These are phyloP conservation scores for Artomyces pyxidatus DNA, from an alignment of 768 basidiomycete species.

Conservation along the genomic window DNA sequence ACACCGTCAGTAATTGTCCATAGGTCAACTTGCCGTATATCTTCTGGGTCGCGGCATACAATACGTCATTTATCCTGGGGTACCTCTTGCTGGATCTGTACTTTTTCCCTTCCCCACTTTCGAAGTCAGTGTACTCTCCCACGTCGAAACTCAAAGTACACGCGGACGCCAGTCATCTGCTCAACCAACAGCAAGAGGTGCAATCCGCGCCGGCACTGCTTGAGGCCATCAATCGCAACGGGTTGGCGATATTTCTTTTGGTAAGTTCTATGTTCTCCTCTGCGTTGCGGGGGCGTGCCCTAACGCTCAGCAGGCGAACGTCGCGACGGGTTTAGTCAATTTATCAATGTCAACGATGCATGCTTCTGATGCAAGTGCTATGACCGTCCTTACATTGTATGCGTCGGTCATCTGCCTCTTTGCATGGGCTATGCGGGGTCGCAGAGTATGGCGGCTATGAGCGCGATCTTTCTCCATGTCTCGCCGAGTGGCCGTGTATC, in stretches of 20 bases:
- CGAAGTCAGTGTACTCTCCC: conserved; percentile 26
- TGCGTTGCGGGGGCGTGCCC: neutral
- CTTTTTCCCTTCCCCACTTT: conserved; percentile 46
- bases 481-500: too few species aligned
- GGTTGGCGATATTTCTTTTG: conserved; percentile 69
- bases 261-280: conserved; percentile 36
- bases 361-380: conserved; percentile 41
- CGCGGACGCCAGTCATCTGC: conserved; percentile 16
- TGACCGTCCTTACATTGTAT: conserved; percentile 59
- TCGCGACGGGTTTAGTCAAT: conserved; percentile 81
- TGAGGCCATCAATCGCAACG: conserved; percentile 78
- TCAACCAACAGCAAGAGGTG: conserved; percentile 20
- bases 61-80: conserved; percentile 73
- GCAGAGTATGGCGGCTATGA: conserved; percentile 28
- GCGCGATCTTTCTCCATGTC: too few species aligned
- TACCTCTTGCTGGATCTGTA: conserved; percentile 72
- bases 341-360: conserved; percentile 79
- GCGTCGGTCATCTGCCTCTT: conserved; percentile 45
- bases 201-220: conserved; percentile 44
- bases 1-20: neutral
- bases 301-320: conserved; percentile 59
- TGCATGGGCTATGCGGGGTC: conserved; percentile 48
- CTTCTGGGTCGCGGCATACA: conserved; percentile 84
- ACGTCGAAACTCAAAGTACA: conserved; percentile 28
- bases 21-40: conserved; percentile 88